Percentiles rank a stretch among this genome's conserved stretches.
Conservation (phyloP, 2,329 filamentous ascomycete species). For the Hypoxylon sp. region DNA sequence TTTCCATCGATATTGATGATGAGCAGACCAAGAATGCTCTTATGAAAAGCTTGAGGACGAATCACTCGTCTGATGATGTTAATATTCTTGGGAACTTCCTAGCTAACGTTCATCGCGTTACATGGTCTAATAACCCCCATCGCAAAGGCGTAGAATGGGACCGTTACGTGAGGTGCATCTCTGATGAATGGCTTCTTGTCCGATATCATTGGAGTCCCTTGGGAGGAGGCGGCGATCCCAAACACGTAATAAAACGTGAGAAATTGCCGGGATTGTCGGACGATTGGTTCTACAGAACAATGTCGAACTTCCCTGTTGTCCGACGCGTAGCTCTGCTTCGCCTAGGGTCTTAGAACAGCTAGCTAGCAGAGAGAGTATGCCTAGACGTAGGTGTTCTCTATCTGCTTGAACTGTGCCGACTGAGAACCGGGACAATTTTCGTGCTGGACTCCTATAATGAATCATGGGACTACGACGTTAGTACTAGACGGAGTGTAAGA, state of each 20-base stretch:
- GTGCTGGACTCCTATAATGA: conserved; percentile 2
- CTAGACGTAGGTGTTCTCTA: neutral
- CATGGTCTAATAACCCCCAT: neutral
- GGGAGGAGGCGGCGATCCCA: neutral
- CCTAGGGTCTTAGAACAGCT: neutral
- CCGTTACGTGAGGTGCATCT: neutral
- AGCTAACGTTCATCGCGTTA: neutral
- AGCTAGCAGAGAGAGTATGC: neutral
- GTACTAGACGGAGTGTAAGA: neutral
- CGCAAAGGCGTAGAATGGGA: neutral
- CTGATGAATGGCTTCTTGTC: conserved; percentile 1
- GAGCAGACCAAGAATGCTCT: conserved; percentile 4
- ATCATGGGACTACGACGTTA: neutral
- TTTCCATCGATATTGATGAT: conserved; percentile 13
- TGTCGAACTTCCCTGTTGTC: neutral
- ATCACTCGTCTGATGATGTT: conserved; percentile 4
- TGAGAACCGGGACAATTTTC: neutral
- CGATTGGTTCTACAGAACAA: conserved; percentile 13
- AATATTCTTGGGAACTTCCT: neutral
- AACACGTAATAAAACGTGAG: neutral
- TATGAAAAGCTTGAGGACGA: neutral
- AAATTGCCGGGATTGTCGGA: neutral
- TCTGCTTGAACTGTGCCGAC: neutral
- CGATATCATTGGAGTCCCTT: conserved; percentile 4
- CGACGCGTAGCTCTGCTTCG: conserved; percentile 16